Percentiles rank a stretch among this genome's conserved stretches.
phyloP scores from a whole-genome alignment of 208 protist species.

The Tritrichomonas musculus region DNA sequence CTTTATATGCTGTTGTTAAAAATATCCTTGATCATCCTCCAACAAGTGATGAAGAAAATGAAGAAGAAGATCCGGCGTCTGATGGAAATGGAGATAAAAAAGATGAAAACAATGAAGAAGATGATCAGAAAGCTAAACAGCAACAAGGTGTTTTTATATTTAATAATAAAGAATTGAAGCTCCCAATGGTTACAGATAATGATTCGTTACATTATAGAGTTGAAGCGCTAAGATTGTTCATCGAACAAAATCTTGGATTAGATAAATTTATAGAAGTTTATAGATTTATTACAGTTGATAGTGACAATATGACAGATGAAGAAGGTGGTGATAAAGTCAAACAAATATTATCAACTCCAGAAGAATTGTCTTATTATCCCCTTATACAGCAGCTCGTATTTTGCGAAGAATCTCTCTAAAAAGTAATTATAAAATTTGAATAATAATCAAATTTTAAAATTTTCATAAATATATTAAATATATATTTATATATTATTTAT shows the following conservation, averaged over 20 bases:
- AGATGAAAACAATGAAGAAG: not conserved
- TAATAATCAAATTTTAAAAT: not conserved
- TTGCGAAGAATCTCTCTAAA: not conserved
- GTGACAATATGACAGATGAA: not conserved
- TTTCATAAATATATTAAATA: not conserved
- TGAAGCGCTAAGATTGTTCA: not conserved
- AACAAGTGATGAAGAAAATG: not conserved
- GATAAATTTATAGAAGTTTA: not conserved
- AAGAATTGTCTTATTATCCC: not conserved
- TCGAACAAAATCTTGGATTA: not conserved
- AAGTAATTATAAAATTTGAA: not conserved
- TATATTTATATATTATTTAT: not conserved
- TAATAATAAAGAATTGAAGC: not conserved
- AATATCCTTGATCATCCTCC: slow-evolving; percentile 15
- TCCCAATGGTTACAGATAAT: not conserved
- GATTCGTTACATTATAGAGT: not conserved
- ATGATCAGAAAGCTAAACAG: not conserved
- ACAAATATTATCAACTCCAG: not conserved
- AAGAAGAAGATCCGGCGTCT: not conserved
- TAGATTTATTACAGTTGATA: not conserved
- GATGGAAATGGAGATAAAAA: too few relatives aligned
- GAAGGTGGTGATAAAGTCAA: not conserved
- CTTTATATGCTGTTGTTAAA: not conserved
- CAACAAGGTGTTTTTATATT: not conserved
- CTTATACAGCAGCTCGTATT: not conserved